These are phyloP conservation scores for Phylloporus arenicola DNA, from an alignment of 768 basidiomycete species.

Conservation along the genomic window DNA sequence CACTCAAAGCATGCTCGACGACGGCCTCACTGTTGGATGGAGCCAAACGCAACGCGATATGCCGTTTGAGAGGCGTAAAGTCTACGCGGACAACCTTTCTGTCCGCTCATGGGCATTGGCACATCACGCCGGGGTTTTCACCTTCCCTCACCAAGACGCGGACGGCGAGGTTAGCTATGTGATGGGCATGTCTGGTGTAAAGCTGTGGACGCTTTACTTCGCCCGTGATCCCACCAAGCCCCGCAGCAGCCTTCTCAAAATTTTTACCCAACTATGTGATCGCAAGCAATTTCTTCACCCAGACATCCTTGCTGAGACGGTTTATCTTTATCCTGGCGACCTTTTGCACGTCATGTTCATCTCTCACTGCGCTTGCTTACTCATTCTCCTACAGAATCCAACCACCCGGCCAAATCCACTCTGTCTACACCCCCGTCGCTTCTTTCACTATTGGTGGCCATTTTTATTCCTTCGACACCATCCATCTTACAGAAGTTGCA, in stretches of 20 bases:
- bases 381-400: too few species aligned
- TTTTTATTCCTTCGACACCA: background rate
- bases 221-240: background rate
- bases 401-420: background rate
- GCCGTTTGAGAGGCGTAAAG: background rate
- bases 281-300: background rate
- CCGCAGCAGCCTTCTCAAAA: background rate
- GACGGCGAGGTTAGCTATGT: background rate
- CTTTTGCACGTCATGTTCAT: too few species aligned
- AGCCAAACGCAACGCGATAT: conserved; percentile 1
- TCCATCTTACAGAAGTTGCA: background rate
- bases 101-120: background rate
- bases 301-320: background rate
- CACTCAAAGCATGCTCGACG: conserved; percentile 1
- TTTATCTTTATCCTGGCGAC: background rate
- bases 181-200: background rate
- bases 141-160: conserved; percentile 1
- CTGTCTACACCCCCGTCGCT: background rate
- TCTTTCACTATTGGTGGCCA: background rate
- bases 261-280: background rate
- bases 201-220: background rate
- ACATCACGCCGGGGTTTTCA: background rate
- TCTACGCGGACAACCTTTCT: background rate
- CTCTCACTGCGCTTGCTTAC: too few species aligned
- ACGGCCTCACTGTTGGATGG: conserved; percentile 6